Conservation (phyloP, 2,329 filamentous ascomycete genomes). For the Blastomyces gilchristii region DNA sequence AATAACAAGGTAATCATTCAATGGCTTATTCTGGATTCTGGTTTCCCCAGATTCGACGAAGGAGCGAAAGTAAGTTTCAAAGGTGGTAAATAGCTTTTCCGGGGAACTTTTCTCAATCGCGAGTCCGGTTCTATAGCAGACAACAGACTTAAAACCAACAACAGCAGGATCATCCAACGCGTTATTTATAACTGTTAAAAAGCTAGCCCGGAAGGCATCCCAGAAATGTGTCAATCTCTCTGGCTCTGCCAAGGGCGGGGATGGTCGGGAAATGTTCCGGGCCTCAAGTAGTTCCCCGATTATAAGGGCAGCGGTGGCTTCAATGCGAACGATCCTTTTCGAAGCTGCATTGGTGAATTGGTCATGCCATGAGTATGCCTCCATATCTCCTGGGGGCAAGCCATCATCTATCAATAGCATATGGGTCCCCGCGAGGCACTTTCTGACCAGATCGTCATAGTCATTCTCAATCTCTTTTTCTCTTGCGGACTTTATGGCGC, state of each 20-base stretch:
- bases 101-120: conserved; percentile 46
- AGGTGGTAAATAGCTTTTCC: conserved; percentile 25
- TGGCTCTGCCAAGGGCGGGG: background rate
- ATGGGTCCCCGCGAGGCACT: conserved; percentile 62
- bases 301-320: conserved; percentile 57
- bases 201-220: conserved; percentile 39
- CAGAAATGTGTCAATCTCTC: background rate
- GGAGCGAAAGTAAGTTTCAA: conserved; percentile 23
- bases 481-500: conserved; percentile 43
- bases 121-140: conserved; percentile 71
- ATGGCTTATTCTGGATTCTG: conserved; percentile 47
- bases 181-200: conserved; percentile 44
- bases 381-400: conserved; percentile 46
- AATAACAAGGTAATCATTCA: conserved; percentile 63
- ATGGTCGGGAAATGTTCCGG: conserved; percentile 7
- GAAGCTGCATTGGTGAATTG: conserved; percentile 53
- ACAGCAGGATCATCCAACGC: conserved; percentile 57
- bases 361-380: conserved; percentile 56
- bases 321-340: conserved; percentile 68
- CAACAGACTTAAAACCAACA: conserved; percentile 70
- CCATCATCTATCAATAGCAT: conserved; percentile 71
- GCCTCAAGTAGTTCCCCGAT: conserved; percentile 42
- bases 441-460: conserved; percentile 48
- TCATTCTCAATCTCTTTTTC: conserved; percentile 39
- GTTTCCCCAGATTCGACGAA: conserved; percentile 23